A percentile compares a stretch with the other conserved stretches of the same genome.
phyloP scores from a whole-genome alignment of 495 filamentous ascomycete species.

The Penicillium canariense region DNA sequence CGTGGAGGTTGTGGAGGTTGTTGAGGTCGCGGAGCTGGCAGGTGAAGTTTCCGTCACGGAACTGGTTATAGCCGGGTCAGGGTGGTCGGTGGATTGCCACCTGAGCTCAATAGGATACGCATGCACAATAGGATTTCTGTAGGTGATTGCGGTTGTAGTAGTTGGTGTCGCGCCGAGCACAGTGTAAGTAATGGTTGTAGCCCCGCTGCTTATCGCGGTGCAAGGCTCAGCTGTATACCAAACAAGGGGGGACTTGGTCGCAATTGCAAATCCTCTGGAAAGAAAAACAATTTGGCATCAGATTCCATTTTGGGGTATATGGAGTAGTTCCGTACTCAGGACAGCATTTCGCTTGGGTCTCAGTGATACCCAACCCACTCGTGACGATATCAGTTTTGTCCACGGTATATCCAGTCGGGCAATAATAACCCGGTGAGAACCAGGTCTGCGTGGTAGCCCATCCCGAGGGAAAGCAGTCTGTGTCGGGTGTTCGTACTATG shows the following conservation, averaged over 20 bases:
- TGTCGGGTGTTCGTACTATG: background rate
- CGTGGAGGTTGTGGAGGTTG: background rate
- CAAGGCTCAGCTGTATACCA: background rate
- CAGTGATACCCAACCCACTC: background rate
- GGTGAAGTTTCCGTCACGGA: background rate
- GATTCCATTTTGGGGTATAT: background rate
- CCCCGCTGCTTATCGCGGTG: background rate
- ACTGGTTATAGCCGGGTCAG: background rate
- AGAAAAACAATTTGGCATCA: background rate
- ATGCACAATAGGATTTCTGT: background rate
- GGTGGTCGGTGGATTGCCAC: constrained; percentile 2
- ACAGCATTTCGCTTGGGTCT: constrained; percentile 4
- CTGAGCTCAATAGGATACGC: background rate
- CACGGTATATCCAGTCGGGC: background rate
- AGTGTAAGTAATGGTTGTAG: background rate
- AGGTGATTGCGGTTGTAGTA: background rate
- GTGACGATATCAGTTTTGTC: background rate
- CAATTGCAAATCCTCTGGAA: background rate
- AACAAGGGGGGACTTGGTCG: background rate
- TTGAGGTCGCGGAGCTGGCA: background rate
- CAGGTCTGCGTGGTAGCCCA: background rate
- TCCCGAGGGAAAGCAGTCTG: background rate
- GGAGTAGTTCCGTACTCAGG: background rate
- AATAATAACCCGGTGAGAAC: background rate
- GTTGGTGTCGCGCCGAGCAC: background rate